phyloP scores from a whole-genome alignment of 768 basidiomycete species.

The Stropharia rugosoannulata region DNA sequence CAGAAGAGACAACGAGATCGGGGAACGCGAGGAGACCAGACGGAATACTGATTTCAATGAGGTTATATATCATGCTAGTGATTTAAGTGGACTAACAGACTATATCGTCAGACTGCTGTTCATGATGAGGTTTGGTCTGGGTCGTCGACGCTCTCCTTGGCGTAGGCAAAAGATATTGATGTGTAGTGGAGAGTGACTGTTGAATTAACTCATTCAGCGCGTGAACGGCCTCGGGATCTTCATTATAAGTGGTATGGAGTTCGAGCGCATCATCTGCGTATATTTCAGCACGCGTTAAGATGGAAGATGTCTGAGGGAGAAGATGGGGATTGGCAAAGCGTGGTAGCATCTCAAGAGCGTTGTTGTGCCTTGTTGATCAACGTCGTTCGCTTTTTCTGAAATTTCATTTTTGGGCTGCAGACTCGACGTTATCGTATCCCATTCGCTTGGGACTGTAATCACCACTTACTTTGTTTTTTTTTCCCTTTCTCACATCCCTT shows the following conservation, averaged over 20 bases:
- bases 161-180: neutral
- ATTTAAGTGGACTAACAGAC: slow-evolving; percentile 15
- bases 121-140: neutral
- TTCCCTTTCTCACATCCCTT: neutral
- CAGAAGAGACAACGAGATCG: slow-evolving; percentile 38
- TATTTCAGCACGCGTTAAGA: slow-evolving; percentile 33
- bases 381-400: slow-evolving; percentile 16
- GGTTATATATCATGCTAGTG: slow-evolving; percentile 3
- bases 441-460: neutral
- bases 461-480: neutral
- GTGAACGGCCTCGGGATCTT: slow-evolving; percentile 4
- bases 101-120: slow-evolving; percentile 8
- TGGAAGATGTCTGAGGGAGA: slow-evolving; percentile 27
- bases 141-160: neutral
- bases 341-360: slow-evolving; percentile 20
- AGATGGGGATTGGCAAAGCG: slow-evolving; percentile 50
- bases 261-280: slow-evolving; percentile 11
- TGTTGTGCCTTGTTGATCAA: slow-evolving; percentile 27
- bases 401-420: slow-evolving; percentile 10
- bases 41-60: slow-evolving; percentile 40
- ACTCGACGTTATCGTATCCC: neutral
- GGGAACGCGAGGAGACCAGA: slow-evolving; percentile 42
- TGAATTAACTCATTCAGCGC: slow-evolving; percentile 12
- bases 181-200: neutral
- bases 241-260: neutral